These are phyloP conservation scores for Aspergillus avenaceus DNA, from an alignment of 495 filamentous ascomycete genomes.

Conservation along the genomic window DNA sequence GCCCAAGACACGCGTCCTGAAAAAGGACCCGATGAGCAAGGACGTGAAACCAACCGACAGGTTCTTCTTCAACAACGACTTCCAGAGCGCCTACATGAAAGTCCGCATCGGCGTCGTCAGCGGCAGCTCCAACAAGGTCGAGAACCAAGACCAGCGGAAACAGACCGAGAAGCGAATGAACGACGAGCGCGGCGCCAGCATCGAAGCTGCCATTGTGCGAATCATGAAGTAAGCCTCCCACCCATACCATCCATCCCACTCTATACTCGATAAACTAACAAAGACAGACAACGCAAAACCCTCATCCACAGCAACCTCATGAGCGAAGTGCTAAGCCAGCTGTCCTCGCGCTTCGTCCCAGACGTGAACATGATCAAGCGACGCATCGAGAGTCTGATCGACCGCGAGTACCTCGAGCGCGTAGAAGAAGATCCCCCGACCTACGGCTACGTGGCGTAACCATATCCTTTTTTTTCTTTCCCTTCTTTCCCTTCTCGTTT, in stretches of 20 bases:
- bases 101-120: slow-evolving; percentile 79
- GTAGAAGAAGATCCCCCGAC: slow-evolving; percentile 65
- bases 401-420: slow-evolving; percentile 90
- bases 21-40: slow-evolving; percentile 81
- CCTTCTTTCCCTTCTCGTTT: slow-evolving; percentile 4
- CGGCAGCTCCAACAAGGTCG: slow-evolving; percentile 69
- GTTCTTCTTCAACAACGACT: slow-evolving; percentile 83
- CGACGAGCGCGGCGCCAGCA: slow-evolving; percentile 67
- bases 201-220: slow-evolving; percentile 87
- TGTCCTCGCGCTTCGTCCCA: slow-evolving; percentile 77
- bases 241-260: slow-evolving; percentile 14
- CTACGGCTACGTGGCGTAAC: slow-evolving; percentile 72
- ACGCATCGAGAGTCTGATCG: slow-evolving; percentile 88
- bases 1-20: slow-evolving; percentile 74
- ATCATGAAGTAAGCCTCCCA: slow-evolving; percentile 99
- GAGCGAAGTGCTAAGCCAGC: slow-evolving; percentile 77
- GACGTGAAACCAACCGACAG: slow-evolving; percentile 72
- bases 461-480: background rate
- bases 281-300: slow-evolving; percentile 85
- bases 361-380: slow-evolving; percentile 90
- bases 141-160: slow-evolving; percentile 75
- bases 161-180: slow-evolving; percentile 87
- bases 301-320: slow-evolving; percentile 77
- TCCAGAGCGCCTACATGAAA: slow-evolving; percentile 74
- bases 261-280: background rate